These are phyloP conservation scores for Mucor plumbeus DNA, from an alignment of 371 early-diverging fungal genomes.

Conservation along the genomic window DNA sequence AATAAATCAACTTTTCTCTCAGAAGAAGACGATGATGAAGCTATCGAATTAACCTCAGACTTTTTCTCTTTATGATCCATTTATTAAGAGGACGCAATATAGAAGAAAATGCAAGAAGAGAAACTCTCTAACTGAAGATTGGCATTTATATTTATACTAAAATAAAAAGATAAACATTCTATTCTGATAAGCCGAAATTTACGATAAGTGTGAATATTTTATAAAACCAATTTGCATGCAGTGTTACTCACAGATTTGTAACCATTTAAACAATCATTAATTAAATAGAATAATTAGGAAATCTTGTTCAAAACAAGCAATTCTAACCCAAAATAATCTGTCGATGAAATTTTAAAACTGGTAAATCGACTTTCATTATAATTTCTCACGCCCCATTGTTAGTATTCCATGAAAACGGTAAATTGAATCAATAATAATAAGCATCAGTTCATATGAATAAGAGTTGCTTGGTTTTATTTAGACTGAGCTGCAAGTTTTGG, in stretches of 20 bases:
- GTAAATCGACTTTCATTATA: background rate
- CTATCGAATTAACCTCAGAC: background rate
- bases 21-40: background rate
- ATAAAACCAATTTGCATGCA: background rate
- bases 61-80: background rate
- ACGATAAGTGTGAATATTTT: background rate
- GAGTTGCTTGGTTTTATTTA: too few species aligned
- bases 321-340: conserved; percentile 2
- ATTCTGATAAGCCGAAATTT: background rate
- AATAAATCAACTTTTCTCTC: background rate
- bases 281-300: background rate
- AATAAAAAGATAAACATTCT: background rate
- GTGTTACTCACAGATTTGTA: background rate
- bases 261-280: background rate
- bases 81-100: background rate
- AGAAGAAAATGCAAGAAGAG: background rate
- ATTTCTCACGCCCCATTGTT: background rate
- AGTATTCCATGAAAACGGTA: background rate
- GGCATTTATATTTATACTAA: background rate
- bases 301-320: conserved; percentile 2
- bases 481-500: too few species aligned
- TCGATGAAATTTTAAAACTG: background rate
- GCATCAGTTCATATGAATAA: too few species aligned
- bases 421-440: too few species aligned
- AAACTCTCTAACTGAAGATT: background rate